phyloP scores from a whole-genome alignment of 2,329 filamentous ascomycete genomes.

The Exophiala xenobiotica region DNA sequence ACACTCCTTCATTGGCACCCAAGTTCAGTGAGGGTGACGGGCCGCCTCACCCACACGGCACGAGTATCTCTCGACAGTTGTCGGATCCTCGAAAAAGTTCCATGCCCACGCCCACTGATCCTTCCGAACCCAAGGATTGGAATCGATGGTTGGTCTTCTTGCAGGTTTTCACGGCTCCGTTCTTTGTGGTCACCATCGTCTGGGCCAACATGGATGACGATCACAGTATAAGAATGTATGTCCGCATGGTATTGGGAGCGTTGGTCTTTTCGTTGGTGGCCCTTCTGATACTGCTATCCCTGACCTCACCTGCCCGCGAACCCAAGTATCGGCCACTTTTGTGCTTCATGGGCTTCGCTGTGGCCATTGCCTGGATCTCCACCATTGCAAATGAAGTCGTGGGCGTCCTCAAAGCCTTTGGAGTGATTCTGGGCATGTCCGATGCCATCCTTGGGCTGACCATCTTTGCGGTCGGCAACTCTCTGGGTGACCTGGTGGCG shows the following conservation, averaged over 20 bases:
- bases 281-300: constrained; percentile 64
- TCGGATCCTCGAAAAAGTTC: constrained; percentile 42
- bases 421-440: constrained; percentile 80
- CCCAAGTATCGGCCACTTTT: constrained; percentile 74
- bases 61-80: constrained; percentile 30
- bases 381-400: constrained; percentile 95
- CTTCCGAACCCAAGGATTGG: constrained; percentile 60
- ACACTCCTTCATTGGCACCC: constrained; percentile 36
- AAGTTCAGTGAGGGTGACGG: constrained; percentile 10
- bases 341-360: constrained; percentile 85
- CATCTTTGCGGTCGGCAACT: constrained; percentile 95
- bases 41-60: constrained; percentile 20
- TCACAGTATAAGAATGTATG: constrained; percentile 45
- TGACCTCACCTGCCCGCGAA: constrained; percentile 65
- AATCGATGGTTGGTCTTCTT: constrained; percentile 85
- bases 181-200: constrained; percentile 75
- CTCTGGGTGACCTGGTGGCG: constrained; percentile 87
- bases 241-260: constrained; percentile 61
- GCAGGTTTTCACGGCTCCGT: constrained; percentile 81
- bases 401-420: constrained; percentile 86
- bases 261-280: constrained; percentile 67
- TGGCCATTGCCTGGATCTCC: constrained; percentile 93
- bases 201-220: constrained; percentile 58
- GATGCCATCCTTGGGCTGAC: constrained; percentile 94
- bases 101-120: constrained; percentile 38